phyloP scores from a whole-genome alignment of 108 stramenopile genomes.

The Halocafeteria seosinensis region DNA sequence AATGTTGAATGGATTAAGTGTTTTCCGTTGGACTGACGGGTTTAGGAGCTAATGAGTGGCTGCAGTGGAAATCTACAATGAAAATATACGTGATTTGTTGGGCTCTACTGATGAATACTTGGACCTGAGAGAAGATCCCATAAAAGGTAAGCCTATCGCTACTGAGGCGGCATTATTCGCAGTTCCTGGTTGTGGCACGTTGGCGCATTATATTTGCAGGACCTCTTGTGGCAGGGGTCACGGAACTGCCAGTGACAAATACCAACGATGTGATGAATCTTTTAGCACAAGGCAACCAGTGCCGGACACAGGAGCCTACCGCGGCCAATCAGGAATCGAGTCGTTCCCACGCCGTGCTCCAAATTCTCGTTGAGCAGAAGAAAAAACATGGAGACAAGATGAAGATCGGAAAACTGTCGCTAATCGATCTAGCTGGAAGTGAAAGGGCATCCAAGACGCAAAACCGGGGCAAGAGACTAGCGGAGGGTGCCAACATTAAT shows the following conservation, averaged over 20 bases:
- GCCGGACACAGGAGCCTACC: constrained; percentile 36
- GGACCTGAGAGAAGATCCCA: constrained; percentile 43
- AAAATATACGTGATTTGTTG: constrained; percentile 41
- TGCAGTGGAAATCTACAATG: constrained; percentile 49
- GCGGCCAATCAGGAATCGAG: constrained; percentile 32
- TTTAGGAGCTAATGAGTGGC: no score
- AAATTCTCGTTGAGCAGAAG: constrained; percentile 23
- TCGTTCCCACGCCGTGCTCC: constrained; percentile 47
- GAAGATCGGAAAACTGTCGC: constrained; percentile 35
- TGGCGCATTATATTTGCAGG: no score
- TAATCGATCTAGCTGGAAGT: constrained; percentile 48
- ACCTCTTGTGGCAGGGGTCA: constrained; percentile 32
- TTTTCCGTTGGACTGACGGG: no score
- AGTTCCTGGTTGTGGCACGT: no score
- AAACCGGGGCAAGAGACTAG: constrained; percentile 55
- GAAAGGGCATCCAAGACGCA: constrained; percentile 45
- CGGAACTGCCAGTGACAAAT: constrained; percentile 25
- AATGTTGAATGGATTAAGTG: no score
- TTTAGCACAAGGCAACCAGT: constrained; percentile 32
- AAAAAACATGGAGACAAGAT: constrained; percentile 23
- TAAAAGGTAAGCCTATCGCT: no score
- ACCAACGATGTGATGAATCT: constrained; percentile 33
- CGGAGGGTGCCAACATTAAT: constrained; percentile 91
- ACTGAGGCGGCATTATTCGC: no score
- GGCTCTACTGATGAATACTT: constrained; percentile 18